These are phyloP conservation scores for Annulohypoxylon stygium DNA, from an alignment of 495 filamentous ascomycete species.

Conservation along the genomic window DNA sequence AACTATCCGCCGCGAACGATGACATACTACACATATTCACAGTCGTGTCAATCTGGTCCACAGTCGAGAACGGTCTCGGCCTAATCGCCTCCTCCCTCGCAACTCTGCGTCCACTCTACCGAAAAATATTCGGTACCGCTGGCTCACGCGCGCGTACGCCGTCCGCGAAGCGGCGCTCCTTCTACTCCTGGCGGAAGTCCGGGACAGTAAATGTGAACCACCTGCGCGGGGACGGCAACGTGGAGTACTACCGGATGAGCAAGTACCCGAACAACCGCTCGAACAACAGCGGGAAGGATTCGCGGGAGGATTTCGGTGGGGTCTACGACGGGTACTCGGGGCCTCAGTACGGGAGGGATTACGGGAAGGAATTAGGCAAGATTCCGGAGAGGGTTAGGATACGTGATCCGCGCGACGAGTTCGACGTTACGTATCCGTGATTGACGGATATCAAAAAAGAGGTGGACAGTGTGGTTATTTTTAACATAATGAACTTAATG, in stretches of 20 bases:
- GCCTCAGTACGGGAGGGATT: background rate
- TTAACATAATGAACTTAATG: background rate
- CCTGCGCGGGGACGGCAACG: background rate
- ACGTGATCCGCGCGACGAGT: background rate
- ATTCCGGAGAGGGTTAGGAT: background rate
- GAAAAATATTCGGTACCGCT: slow-evolving; percentile 10
- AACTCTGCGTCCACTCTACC: slow-evolving; percentile 56
- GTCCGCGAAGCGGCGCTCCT: slow-evolving; percentile 9
- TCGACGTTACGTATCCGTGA: background rate
- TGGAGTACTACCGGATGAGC: slow-evolving; percentile 28
- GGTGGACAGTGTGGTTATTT: background rate
- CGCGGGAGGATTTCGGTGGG: background rate
- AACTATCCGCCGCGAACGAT: slow-evolving; percentile 46
- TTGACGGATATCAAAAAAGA: background rate
- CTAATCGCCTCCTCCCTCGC: slow-evolving; percentile 56
- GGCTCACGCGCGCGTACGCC: slow-evolving; percentile 6
- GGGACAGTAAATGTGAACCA: background rate
- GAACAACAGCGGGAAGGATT: background rate
- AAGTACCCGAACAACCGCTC: background rate
- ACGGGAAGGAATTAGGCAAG: background rate
- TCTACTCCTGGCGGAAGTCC: slow-evolving; percentile 28
- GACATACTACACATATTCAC: slow-evolving; percentile 53
- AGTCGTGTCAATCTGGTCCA: slow-evolving; percentile 57
- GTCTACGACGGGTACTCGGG: background rate
- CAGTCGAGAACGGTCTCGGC: slow-evolving; percentile 57